These are phyloP conservation scores for Colletotrichum sp. DNA, from an alignment of 2,329 filamentous ascomycete genomes.

Conservation along the genomic window DNA sequence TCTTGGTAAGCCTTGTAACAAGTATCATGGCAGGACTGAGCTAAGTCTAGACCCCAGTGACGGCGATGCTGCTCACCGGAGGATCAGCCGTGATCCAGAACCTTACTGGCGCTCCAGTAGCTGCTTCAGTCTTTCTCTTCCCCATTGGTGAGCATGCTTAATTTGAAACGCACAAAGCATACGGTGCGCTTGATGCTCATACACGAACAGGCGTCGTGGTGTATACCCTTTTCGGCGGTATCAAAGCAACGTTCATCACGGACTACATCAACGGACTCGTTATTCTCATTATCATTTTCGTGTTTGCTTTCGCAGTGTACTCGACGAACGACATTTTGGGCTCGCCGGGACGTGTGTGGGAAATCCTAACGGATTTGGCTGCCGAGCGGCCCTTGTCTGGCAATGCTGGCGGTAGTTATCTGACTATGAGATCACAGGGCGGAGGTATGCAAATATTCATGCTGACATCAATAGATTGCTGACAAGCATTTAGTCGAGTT, in stretches of 20 bases:
- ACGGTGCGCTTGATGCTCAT: neutral
- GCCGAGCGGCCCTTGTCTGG: slow-evolving; percentile 76
- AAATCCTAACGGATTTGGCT: slow-evolving; percentile 74
- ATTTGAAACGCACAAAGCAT: too few species aligned
- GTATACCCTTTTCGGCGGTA: slow-evolving; percentile 79
- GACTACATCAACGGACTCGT: slow-evolving; percentile 89
- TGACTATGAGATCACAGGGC: slow-evolving; percentile 84
- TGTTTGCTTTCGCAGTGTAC: slow-evolving; percentile 85
- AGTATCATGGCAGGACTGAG: accelerated
- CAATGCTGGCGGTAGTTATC: slow-evolving; percentile 81
- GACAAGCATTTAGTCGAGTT: slow-evolving; percentile 61
- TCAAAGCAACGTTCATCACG: slow-evolving; percentile 87
- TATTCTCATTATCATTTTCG: slow-evolving; percentile 82
- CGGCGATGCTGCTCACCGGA: slow-evolving; percentile 86
- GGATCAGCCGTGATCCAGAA: slow-evolving; percentile 49
- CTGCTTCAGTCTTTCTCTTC: slow-evolving; percentile 84
- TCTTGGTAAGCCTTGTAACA: slow-evolving; percentile 37
- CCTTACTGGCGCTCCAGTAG: slow-evolving; percentile 54
- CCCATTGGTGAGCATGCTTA: slow-evolving; percentile 65
- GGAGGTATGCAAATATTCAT: slow-evolving; percentile 49
- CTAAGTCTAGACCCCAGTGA: slow-evolving; percentile 67
- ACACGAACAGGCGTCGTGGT: slow-evolving; percentile 50
- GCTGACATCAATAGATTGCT: neutral
- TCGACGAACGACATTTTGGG: slow-evolving; percentile 75
- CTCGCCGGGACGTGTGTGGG: slow-evolving; percentile 78